Evolutionary conservation across 1,284 basidiomycete species (phyloP).

Genomic region (Lignosus rhinocerotis): DNA sequence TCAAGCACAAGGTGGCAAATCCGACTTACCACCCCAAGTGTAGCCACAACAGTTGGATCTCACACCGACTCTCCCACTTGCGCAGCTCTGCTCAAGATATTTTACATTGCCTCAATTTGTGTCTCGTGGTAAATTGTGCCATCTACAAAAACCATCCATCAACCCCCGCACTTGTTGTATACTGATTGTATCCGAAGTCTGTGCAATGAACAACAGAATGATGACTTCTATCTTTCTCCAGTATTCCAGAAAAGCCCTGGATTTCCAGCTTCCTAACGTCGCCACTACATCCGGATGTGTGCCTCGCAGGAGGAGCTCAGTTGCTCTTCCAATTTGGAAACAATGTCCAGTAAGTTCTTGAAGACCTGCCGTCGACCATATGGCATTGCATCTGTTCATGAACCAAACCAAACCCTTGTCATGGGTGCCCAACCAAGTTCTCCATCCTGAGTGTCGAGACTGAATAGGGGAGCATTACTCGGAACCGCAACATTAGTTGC

Average conservation of each 20-base stretch:
- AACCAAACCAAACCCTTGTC: conserved; percentile 19
- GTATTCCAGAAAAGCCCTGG: conserved; percentile 32
- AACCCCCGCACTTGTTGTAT: not conserved
- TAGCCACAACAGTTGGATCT: not conserved
- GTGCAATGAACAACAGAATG: conserved; percentile 3
- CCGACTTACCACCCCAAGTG: not conserved
- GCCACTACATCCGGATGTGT: conserved; percentile 30
- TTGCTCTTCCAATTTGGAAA: conserved; percentile 33
- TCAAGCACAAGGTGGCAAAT: not conserved
- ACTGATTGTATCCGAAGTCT: not conserved
- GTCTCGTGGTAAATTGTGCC: not conserved
- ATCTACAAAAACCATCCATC: conserved; percentile 2
- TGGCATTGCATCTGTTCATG: conserved; percentile 14
- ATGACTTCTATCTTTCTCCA: conserved; percentile 25
- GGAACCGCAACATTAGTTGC: not conserved
- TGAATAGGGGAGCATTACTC: too few relatives aligned
- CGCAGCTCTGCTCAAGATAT: not conserved
- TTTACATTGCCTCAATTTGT: too few relatives aligned
- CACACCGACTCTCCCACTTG: not conserved
- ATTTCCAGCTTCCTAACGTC: conserved; percentile 30
- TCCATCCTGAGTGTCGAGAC: not conserved
- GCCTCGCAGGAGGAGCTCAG: conserved; percentile 28
- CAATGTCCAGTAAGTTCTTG: conserved; percentile 25
- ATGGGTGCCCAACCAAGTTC: conserved; percentile 11
- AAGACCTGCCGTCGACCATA: conserved; percentile 13